Percentiles rank a stretch among this genome's conserved stretches.
These are phyloP conservation scores for Auriscalpium microsporum DNA, from an alignment of 768 basidiomycete genomes.

Conservation along the genomic window DNA sequence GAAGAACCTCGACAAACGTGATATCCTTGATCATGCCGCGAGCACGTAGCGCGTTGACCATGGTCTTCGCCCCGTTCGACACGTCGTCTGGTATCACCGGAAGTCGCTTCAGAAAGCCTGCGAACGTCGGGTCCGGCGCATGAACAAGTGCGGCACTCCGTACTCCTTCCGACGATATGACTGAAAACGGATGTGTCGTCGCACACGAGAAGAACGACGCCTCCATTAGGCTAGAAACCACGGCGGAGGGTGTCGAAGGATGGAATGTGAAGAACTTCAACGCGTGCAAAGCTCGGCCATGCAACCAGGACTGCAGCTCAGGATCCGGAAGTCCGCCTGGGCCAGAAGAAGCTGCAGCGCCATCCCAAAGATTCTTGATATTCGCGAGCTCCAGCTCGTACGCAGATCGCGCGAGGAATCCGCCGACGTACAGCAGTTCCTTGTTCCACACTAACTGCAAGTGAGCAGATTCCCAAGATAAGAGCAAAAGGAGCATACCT, in stretches of 20 bases:
- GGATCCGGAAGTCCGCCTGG: conserved; percentile 21
- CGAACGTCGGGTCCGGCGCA: conserved; percentile 61
- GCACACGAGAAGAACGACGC: conserved; percentile 70
- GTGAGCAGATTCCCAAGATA: neutral
- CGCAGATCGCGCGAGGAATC: conserved; percentile 69
- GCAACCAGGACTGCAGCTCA: conserved; percentile 44
- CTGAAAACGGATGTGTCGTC: conserved; percentile 41
- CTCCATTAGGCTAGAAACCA: conserved; percentile 67
- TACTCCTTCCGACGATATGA: conserved; percentile 73
- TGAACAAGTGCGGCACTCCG: conserved; percentile 58
- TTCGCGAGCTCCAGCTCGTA: conserved; percentile 75
- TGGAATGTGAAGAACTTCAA: conserved; percentile 88
- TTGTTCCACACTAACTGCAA: conserved; percentile 69
- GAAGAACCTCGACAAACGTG: conserved; percentile 74
- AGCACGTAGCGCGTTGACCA: conserved; percentile 53
- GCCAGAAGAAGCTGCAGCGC: conserved; percentile 27
- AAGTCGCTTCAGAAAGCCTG: conserved; percentile 68
- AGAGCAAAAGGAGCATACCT: conserved; percentile 31
- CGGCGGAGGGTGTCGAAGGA: conserved; percentile 75
- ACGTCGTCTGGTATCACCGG: conserved; percentile 64
- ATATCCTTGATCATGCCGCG: conserved; percentile 65
- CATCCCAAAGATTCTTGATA: conserved; percentile 55
- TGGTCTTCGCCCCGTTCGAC: conserved; percentile 42
- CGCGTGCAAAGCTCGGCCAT: conserved; percentile 61
- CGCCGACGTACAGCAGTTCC: conserved; percentile 80